Evolutionary conservation across 1,139 yeast species (phyloP), one percentile per base, ranked within the genome.

Genomic region (Arxiozyma slooffiae): DNA sequence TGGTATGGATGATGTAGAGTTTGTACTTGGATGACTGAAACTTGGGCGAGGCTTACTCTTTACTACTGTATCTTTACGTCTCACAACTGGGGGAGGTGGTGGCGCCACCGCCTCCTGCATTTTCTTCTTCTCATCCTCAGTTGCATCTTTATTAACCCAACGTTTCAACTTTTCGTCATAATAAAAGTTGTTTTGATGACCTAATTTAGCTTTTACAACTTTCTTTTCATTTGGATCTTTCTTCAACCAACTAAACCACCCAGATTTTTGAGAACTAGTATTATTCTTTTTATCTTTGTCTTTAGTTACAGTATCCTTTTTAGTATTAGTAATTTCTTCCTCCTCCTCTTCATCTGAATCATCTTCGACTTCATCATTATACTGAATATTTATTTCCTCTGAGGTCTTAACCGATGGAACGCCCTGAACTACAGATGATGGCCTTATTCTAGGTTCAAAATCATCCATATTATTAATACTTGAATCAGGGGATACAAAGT

Each of bases 131-230:
- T 88, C 96, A 55, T 81, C 81, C 44, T 85, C 78, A 1, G 86
- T 80, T 18, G 77, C 78, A 53, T 81, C 80, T 53, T 79, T 80
- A 62, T 87, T 83, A 50, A 92, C 80, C 96, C 97, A 92, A 62
- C 96, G 77, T 63, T 85, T 83, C 62, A 86, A 77, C 54, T 84
- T 80, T 60, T 87, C 94, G 68, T 90, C 96, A 64, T 81, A 94
- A 59, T 79, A 79, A 61, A 92, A 84, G 39, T 78, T 73, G 34
- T 58, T 85, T 56, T 81, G 79, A 52, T 85, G 89, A 9, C 98
- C 98, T 55, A 92, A 71, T 60, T 92, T 89, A 37, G 97, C 97
- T 58, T 80, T 78, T 53, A 81, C 76, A 1, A 94, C 86, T 63
- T 85, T 86, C 42, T 85, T 84, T 52, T 79, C 82, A 47, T 81